Conservation (phyloP, 2,329 filamentous ascomycete species). For the Aspergillus fischeri region DNA sequence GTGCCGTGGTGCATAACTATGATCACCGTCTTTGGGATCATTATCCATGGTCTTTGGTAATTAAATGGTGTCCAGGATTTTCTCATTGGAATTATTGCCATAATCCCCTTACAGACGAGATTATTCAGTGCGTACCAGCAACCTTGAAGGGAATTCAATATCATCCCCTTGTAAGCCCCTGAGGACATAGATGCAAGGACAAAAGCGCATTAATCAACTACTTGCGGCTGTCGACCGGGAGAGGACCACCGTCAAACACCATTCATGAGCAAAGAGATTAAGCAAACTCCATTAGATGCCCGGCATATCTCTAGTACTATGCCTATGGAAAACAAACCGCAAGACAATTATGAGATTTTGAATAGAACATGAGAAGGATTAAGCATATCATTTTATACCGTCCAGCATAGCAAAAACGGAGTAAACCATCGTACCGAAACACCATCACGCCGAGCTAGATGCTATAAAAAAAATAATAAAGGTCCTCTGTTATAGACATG, state of each 20-base stretch:
- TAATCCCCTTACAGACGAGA: background rate
- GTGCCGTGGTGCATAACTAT: background rate
- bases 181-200: background rate
- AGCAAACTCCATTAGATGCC: background rate
- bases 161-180: background rate
- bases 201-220: background rate
- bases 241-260: no score
- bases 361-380: background rate
- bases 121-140: background rate
- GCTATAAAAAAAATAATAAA: constrained; percentile 1
- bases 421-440: background rate
- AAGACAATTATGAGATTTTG: background rate
- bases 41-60: background rate
- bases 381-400: background rate
- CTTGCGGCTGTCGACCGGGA: background rate
- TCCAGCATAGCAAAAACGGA: background rate
- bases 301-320: background rate
- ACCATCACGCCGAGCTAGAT: constrained; percentile 2
- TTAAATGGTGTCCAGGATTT: background rate
- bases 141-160: background rate
- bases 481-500: constrained; percentile 1
- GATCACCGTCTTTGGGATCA: background rate
- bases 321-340: background rate
- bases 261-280: background rate
- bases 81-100: background rate